These are phyloP conservation scores for Rhynchospora pubera DNA, from an alignment of 176 grass and related monocot genomes.

Conservation along the genomic window DNA sequence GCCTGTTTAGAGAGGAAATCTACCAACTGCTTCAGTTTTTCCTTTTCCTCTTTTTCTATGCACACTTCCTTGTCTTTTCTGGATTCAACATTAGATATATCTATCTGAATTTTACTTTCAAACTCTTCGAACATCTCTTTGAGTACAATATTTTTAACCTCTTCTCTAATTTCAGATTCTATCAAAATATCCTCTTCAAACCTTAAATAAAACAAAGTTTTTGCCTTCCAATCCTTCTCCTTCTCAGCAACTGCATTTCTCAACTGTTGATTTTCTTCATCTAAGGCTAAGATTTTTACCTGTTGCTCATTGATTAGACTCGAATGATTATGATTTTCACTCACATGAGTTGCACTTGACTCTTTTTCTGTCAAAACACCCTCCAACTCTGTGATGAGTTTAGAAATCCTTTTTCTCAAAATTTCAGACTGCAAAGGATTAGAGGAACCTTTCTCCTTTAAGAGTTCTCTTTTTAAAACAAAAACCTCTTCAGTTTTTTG, in stretches of 20 bases:
- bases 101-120: constrained; percentile 1
- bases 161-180: constrained; percentile 23
- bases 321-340: constrained; percentile 12
- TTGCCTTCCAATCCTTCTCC: constrained; percentile 1
- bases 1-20: constrained; percentile 15
- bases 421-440: constrained; percentile 25
- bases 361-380: constrained; percentile 20
- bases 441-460: constrained; percentile 23
- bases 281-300: background rate
- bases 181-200: constrained; percentile 7
- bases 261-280: constrained; percentile 23
- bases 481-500: constrained; percentile 31
- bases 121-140: constrained; percentile 24
- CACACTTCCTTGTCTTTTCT: constrained; percentile 21
- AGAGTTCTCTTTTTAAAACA: constrained; percentile 28
- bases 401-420: constrained; percentile 20
- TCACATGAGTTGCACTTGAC: background rate
- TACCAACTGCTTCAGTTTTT: constrained; percentile 24
- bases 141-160: constrained; percentile 22
- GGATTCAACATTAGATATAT: background rate
- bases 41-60: constrained; percentile 24
- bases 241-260: constrained; percentile 13
- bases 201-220: constrained; percentile 15
- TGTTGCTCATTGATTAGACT: constrained; percentile 5
- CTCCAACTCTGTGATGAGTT: constrained; percentile 23